phyloP scores from a whole-genome alignment of 208 protist species.

The Acanthamoeba healyi region DNA sequence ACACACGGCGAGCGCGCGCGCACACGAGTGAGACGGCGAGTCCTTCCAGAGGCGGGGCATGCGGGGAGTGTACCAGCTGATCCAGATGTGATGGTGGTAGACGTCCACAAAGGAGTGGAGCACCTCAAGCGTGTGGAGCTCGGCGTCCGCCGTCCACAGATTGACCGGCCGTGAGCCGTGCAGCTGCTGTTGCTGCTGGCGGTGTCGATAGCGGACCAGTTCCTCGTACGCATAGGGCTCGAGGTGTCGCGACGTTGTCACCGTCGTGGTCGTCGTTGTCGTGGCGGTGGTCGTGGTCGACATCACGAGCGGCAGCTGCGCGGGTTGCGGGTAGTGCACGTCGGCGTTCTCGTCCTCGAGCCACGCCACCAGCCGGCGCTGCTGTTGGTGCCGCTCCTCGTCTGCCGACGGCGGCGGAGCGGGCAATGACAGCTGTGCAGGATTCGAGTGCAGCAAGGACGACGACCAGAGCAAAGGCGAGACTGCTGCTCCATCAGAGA shows the following conservation, averaged over 20 bases:
- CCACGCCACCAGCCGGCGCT: too few relatives aligned
- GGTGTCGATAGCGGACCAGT: background rate
- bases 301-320: too few relatives aligned
- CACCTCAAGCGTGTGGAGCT: background rate
- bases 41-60: too few relatives aligned
- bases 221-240: background rate
- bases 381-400: too few relatives aligned
- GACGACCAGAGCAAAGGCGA: too few relatives aligned
- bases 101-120: background rate
- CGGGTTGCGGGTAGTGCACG: too few relatives aligned
- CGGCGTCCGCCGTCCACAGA: background rate
- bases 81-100: conserved; percentile 19
- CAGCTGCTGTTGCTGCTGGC: background rate
- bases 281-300: background rate
- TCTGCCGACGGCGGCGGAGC: too few relatives aligned
- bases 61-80: conserved; percentile 14
- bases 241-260: background rate
- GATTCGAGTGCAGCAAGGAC: too few relatives aligned
- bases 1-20: background rate
- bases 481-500: too few relatives aligned
- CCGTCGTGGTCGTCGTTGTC: background rate
- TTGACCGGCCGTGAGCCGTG: background rate
- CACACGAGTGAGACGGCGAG: too few relatives aligned
- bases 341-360: background rate
- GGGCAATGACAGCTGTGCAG: too few relatives aligned